phyloP scores from a whole-genome alignment of 169 alveolate species.

The Plasmodium fragile region DNA sequence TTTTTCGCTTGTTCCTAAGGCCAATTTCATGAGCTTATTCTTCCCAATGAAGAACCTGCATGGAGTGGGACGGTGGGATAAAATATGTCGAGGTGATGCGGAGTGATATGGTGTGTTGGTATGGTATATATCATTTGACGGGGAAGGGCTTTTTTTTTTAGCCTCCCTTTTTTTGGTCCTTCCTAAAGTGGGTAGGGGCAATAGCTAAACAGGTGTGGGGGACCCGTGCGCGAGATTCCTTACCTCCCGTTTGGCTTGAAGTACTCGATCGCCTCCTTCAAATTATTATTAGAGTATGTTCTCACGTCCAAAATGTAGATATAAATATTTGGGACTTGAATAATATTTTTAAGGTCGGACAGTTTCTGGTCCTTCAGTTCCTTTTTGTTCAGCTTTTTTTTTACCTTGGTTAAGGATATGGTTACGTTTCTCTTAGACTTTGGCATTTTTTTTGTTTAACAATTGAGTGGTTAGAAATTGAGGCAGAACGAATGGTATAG shows the following conservation, averaged over 20 bases:
- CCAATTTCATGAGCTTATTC: constrained; percentile 73
- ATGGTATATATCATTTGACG: background rate
- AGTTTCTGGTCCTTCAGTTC: constrained; percentile 47
- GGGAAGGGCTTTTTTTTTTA: background rate
- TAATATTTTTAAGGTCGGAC: constrained; percentile 31
- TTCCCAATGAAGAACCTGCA: constrained; percentile 69
- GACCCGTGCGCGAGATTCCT: background rate
- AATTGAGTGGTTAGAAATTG: background rate
- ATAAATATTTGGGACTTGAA: constrained; percentile 56
- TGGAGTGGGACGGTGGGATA: background rate
- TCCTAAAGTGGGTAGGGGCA: background rate
- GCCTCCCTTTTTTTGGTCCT: background rate
- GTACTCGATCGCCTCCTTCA: constrained; percentile 68
- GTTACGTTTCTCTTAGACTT: constrained; percentile 71
- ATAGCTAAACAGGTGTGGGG: background rate
- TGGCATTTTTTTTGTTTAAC: constrained; percentile 55
- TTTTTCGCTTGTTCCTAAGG: constrained; percentile 31
- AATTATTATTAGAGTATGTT: constrained; percentile 62
- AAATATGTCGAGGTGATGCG: background rate
- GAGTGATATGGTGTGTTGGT: background rate
- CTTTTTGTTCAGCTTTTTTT: constrained; percentile 65
- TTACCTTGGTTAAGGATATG: constrained; percentile 72
- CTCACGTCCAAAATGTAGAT: constrained; percentile 57
- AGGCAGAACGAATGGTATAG: background rate
- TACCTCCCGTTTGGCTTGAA: constrained; percentile 71